Percentiles rank a stretch among this genome's conserved stretches.
Conservation (phyloP, 2,329 filamentous ascomycete species). For the Exophiala sp. region DNA sequence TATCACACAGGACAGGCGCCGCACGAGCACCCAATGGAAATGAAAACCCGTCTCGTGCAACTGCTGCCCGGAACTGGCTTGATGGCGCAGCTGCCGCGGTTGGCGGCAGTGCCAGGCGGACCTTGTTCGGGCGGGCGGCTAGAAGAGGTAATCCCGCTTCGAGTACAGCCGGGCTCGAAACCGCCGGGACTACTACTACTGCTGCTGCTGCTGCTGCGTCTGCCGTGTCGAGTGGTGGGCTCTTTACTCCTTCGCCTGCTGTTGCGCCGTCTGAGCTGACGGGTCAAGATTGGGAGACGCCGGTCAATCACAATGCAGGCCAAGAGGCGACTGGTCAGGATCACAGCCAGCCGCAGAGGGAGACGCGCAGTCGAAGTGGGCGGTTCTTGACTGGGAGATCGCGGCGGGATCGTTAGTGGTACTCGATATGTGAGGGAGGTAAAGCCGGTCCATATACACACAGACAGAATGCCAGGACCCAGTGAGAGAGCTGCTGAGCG, state of each 20-base stretch:
- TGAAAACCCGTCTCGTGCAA: slow-evolving; percentile 10
- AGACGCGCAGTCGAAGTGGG: slow-evolving; percentile 14
- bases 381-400: slow-evolving; percentile 16
- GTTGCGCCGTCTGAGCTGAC: not conserved
- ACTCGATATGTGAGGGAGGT: no score
- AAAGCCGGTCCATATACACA: no score
- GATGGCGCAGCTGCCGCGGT: slow-evolving; percentile 20
- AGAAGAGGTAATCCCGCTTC: slow-evolving; percentile 5
- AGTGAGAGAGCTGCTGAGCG: no score
- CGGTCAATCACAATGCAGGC: slow-evolving; percentile 2
- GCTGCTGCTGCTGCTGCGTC: not conserved
- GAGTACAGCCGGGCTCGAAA: not conserved
- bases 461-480: no score
- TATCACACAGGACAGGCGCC: not conserved
- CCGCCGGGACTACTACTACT: not conserved
- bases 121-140: slow-evolving; percentile 18
- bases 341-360: not conserved
- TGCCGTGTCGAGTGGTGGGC: slow-evolving; percentile 12
- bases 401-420: not conserved
- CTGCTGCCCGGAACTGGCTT: slow-evolving; percentile 17
- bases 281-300: slow-evolving; percentile 15
- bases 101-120: slow-evolving; percentile 15
- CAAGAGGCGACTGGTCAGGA: not conserved
- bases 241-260: slow-evolving; percentile 15
- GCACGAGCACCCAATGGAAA: not conserved